Evolutionary conservation across 1,139 yeast species (phyloP).

Genomic region (Blastobotrys illinoisensis): DNA sequence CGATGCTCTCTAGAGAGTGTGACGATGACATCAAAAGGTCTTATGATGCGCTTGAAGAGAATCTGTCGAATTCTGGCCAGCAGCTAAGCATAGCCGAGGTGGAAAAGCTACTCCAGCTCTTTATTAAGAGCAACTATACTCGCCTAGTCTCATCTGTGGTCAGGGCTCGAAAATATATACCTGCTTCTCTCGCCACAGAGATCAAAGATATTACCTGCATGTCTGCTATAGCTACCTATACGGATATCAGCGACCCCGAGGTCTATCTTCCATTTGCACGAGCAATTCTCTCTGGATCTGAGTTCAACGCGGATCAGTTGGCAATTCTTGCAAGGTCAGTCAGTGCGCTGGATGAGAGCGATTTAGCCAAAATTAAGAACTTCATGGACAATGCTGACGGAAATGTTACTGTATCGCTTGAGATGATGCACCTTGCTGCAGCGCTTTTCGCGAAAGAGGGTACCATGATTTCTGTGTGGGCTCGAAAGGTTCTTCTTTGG

Average conservation of each 20-base stretch:
- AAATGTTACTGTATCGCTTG: slow-evolving; percentile 3
- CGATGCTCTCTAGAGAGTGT: not conserved
- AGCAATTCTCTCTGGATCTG: not conserved
- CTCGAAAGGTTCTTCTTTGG: slow-evolving; percentile 22
- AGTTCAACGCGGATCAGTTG: not conserved
- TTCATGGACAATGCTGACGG: slow-evolving; percentile 7
- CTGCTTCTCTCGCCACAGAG: not conserved
- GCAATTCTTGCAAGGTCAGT: not conserved
- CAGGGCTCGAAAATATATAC: not conserved
- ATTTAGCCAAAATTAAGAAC: not conserved
- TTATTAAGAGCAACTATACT: not conserved
- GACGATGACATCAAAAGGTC: not conserved
- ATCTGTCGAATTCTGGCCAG: not conserved
- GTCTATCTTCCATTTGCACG: not conserved
- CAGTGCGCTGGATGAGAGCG: not conserved
- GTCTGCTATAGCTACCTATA: not conserved
- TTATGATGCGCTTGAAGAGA: not conserved
- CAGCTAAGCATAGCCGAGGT: not conserved
- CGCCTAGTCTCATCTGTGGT: not conserved
- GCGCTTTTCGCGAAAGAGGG: not conserved
- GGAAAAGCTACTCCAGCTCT: not conserved
- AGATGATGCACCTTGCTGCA: slow-evolving; percentile 6
- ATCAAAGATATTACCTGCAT: not conserved
- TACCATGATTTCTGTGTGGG: slow-evolving; percentile 5
- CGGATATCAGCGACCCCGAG: not conserved